These are phyloP conservation scores for Cetradonia linearis DNA, from an alignment of 495 filamentous ascomycete species.

Conservation along the genomic window DNA sequence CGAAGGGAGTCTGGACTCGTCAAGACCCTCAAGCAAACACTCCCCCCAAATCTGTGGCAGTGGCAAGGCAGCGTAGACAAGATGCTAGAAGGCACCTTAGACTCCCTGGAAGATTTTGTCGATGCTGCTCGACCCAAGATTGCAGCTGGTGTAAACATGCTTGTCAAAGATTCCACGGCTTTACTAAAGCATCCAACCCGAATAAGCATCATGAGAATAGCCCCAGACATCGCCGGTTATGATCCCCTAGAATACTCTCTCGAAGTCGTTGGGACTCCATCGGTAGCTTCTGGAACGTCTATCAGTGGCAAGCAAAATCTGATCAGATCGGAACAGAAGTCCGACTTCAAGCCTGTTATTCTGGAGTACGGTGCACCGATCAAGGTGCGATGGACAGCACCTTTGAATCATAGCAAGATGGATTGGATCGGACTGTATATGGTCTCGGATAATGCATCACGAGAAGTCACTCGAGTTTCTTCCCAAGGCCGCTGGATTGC, in stretches of 20 bases:
- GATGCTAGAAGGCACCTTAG: slow-evolving; percentile 69
- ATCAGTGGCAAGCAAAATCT: slow-evolving; percentile 42
- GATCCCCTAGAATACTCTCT: slow-evolving; percentile 76
- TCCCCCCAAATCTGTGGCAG: slow-evolving; percentile 68
- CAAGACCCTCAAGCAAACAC: slow-evolving; percentile 73
- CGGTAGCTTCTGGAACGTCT: slow-evolving; percentile 40
- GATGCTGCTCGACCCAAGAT: slow-evolving; percentile 81
- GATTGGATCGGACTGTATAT: slow-evolving; percentile 96
- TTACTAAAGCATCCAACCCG: slow-evolving; percentile 87
- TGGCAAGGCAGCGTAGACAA: slow-evolving; percentile 81
- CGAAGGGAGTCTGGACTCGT: slow-evolving; percentile 83
- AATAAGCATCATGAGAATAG: slow-evolving; percentile 71
- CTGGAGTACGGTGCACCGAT: slow-evolving; percentile 89
- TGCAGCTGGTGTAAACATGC: slow-evolving; percentile 71
- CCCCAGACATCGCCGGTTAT: slow-evolving; percentile 73
- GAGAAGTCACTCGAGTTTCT: slow-evolving; percentile 70
- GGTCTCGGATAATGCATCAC: slow-evolving; percentile 81
- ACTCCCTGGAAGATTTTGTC: slow-evolving; percentile 83
- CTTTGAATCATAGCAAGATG: slow-evolving; percentile 78
- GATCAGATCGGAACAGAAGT: slow-evolving; percentile 39
- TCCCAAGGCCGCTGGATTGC: slow-evolving; percentile 89
- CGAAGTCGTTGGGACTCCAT: slow-evolving; percentile 56
- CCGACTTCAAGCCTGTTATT: slow-evolving; percentile 58
- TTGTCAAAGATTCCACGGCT: slow-evolving; percentile 78
- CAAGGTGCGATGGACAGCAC: slow-evolving; percentile 85